phyloP scores from a whole-genome alignment of 139 green algal genomes.

The Chlorella sp. region DNA sequence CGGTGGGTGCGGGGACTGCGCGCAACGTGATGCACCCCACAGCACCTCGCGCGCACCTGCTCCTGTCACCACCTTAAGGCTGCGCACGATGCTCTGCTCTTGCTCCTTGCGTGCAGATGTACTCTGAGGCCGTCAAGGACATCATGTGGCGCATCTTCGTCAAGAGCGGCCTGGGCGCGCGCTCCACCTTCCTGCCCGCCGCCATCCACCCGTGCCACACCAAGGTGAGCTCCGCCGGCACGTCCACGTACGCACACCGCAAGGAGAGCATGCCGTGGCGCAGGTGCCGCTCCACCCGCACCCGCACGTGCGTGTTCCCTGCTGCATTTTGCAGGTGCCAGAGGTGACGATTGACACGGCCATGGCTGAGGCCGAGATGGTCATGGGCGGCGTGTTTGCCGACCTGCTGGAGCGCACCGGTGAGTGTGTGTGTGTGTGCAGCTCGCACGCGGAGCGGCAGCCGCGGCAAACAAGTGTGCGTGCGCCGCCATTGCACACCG shows the following conservation, averaged over 20 bases:
- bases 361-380: constrained; percentile 63
- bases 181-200: constrained; percentile 38
- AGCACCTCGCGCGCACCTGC: background rate
- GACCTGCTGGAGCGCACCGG: constrained; percentile 44
- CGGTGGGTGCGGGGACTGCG: constrained; percentile 1
- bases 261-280: no score
- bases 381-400: constrained; percentile 34
- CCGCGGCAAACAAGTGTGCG: no score
- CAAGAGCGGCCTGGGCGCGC: constrained; percentile 31
- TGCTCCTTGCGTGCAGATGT: constrained; percentile 19
- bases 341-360: no score
- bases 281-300: no score
- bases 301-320: no score
- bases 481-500: no score
- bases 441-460: no score
- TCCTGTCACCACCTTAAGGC: background rate
- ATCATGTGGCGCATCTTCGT: constrained; percentile 37
- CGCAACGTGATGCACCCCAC: background rate
- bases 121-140: constrained; percentile 9
- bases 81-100: background rate
- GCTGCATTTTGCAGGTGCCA: no score
- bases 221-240: constrained; percentile 11
- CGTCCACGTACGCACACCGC: no score
- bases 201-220: constrained; percentile 43
- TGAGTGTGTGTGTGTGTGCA: no score